Percentiles rank a stretch among this genome's conserved stretches.
Evolutionary conservation across 2,329 filamentous ascomycete genomes (phyloP).

Genomic region (Pezicula radicicola): DNA sequence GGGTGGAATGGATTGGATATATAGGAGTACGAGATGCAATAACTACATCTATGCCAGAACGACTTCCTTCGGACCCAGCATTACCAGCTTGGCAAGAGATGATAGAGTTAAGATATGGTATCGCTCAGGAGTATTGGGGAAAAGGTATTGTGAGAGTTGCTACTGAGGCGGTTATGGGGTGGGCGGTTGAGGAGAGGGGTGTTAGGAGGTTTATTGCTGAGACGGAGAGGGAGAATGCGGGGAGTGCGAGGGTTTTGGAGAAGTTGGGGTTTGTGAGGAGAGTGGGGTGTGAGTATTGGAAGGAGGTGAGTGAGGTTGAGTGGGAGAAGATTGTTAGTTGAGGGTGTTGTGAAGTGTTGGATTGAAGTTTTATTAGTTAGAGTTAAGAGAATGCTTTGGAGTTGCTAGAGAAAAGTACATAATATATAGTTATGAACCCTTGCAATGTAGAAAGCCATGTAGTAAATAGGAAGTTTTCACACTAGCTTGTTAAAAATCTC

Average conservation of each 20-base stretch:
- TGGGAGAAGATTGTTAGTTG: not conserved
- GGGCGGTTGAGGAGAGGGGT: conserved; percentile 16
- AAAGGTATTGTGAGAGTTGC: conserved; percentile 21
- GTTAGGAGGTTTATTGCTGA: conserved; percentile 21
- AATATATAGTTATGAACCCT: too few species aligned
- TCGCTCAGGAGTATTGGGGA: conserved; percentile 20
- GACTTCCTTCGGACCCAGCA: not conserved
- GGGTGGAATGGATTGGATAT: not conserved
- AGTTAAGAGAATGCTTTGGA: too few species aligned
- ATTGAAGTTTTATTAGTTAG: too few species aligned
- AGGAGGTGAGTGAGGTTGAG: not conserved
- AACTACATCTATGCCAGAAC: not conserved
- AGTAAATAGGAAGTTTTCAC: too few species aligned
- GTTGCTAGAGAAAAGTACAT: too few species aligned
- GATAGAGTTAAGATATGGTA: conserved; percentile 25
- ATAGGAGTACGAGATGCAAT: not conserved
- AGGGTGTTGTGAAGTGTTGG: too few species aligned
- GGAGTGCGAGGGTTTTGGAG: conserved; percentile 19
- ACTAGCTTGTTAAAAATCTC: too few species aligned
- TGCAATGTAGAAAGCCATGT: too few species aligned
- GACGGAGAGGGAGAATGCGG: conserved; percentile 20
- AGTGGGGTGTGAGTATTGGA: not conserved
- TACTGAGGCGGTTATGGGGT: conserved; percentile 20
- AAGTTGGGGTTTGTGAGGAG: conserved; percentile 19
- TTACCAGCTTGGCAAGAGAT: conserved; percentile 14